Conservation (phyloP, 495 filamentous ascomycete genomes). For the Podospora tetraspora region DNA sequence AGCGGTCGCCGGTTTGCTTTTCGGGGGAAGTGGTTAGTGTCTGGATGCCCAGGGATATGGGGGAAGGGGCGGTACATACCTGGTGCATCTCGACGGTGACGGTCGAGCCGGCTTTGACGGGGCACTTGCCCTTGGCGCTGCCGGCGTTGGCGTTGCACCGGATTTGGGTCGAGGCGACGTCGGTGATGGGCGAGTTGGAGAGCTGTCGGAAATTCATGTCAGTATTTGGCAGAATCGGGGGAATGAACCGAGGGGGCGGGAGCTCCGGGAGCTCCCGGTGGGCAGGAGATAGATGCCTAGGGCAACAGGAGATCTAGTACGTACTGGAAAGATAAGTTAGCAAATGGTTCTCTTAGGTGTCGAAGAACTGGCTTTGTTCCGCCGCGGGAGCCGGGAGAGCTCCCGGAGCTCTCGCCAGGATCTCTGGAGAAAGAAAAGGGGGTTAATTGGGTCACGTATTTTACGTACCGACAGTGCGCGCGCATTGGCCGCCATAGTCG, state of each 20-base stretch:
- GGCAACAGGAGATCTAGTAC: too few species aligned
- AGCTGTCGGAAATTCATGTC: neutral
- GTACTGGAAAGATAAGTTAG: constrained; percentile 1
- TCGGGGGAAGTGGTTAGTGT: neutral
- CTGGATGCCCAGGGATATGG: neutral
- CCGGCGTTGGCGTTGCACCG: constrained; percentile 39
- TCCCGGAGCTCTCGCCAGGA: too few species aligned
- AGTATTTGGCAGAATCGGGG: too few species aligned
- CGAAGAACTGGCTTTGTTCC: too few species aligned
- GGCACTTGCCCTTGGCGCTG: constrained; percentile 37
- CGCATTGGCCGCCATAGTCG: constrained; percentile 41
- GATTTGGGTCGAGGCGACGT: constrained; percentile 35
- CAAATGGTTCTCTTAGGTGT: too few species aligned
- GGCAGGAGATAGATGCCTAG: too few species aligned
- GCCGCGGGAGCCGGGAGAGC: too few species aligned
- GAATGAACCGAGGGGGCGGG: too few species aligned
- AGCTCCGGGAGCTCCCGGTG: too few species aligned
- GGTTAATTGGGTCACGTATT: too few species aligned
- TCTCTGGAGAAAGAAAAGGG: too few species aligned
- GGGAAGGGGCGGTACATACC: constrained; percentile 27
- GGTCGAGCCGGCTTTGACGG: constrained; percentile 42
- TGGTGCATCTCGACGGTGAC: constrained; percentile 52
- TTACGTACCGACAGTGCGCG: constrained; percentile 25
- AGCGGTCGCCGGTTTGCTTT: constrained; percentile 40
- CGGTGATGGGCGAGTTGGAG: constrained; percentile 45